These are phyloP conservation scores for Scheffersomyces titani DNA, from an alignment of 1,139 yeast genomes.

Conservation along the genomic window DNA sequence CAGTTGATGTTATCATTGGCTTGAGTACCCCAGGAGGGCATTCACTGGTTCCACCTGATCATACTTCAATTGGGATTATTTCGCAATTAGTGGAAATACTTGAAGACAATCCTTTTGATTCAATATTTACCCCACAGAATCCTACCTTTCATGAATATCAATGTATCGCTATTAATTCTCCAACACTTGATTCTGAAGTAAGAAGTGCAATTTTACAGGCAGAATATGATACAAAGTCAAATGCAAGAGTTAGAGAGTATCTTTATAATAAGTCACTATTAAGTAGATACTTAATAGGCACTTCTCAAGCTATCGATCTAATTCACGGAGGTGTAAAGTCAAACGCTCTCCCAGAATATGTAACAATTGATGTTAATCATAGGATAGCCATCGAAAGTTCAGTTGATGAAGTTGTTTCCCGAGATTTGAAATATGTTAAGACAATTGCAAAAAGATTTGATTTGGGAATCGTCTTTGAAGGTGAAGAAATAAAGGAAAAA, in stretches of 20 bases:
- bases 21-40: constrained; percentile 19
- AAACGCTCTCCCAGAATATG: constrained; percentile 32
- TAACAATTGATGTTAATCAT: constrained; percentile 28
- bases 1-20: constrained; percentile 12
- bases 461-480: constrained; percentile 17
- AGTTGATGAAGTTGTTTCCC: constrained; percentile 22
- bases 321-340: constrained; percentile 41
- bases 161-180: constrained; percentile 16
- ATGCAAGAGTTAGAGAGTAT: constrained; percentile 24
- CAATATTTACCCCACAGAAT: constrained; percentile 13
- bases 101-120: constrained; percentile 13
- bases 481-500: not conserved
- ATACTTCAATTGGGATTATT: constrained; percentile 18
- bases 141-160: constrained; percentile 17
- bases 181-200: constrained; percentile 13
- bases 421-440: constrained; percentile 22
- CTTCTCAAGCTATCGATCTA: constrained; percentile 42
- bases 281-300: constrained; percentile 29
- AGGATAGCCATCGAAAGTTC: constrained; percentile 34
- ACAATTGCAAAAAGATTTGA: constrained; percentile 32
- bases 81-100: constrained; percentile 13
- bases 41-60: constrained; percentile 18
- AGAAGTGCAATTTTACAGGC: constrained; percentile 35
- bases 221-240: constrained; percentile 33
- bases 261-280: constrained; percentile 14